Conservation (phyloP, 306 rosid genomes). For the Cicer judaicum region DNA sequence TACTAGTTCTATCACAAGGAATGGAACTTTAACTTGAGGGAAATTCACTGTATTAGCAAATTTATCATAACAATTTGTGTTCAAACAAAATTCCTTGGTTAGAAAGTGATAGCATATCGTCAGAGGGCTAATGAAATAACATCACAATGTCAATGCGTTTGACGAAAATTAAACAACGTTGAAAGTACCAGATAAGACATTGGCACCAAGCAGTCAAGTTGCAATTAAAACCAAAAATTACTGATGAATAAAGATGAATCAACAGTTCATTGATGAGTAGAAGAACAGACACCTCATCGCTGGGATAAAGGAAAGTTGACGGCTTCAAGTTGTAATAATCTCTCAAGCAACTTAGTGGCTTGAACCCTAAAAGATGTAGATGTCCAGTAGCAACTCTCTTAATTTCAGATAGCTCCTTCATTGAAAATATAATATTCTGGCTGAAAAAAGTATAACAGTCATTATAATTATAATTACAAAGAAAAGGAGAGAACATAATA, state of each 20-base stretch:
- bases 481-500: slow-evolving; percentile 38
- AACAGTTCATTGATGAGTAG: slow-evolving; percentile 37
- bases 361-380: slow-evolving; percentile 87
- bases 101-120: slow-evolving; percentile 12
- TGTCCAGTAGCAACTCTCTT: slow-evolving; percentile 73
- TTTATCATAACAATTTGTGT: slow-evolving; percentile 8
- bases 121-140: slow-evolving; percentile 17
- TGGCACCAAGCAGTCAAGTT: slow-evolving; percentile 30
- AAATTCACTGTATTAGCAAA: slow-evolving; percentile 9
- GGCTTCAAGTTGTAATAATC: slow-evolving; percentile 93
- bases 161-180: slow-evolving; percentile 35
- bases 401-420: slow-evolving; percentile 76
- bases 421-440: slow-evolving; percentile 69
- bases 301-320: slow-evolving; percentile 84
- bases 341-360: slow-evolving; percentile 86
- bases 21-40: slow-evolving; percentile 9
- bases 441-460: slow-evolving; percentile 56
- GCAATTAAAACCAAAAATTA: slow-evolving; percentile 32
- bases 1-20: slow-evolving; percentile 6
- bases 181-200: slow-evolving; percentile 23
- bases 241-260: slow-evolving; percentile 33
- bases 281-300: slow-evolving; percentile 70
- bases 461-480: slow-evolving; percentile 28
- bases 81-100: neutral
- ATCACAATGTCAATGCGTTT: slow-evolving; percentile 23